Conservation (phyloP, 2,329 filamentous ascomycete species). For the Fusarium poae region DNA sequence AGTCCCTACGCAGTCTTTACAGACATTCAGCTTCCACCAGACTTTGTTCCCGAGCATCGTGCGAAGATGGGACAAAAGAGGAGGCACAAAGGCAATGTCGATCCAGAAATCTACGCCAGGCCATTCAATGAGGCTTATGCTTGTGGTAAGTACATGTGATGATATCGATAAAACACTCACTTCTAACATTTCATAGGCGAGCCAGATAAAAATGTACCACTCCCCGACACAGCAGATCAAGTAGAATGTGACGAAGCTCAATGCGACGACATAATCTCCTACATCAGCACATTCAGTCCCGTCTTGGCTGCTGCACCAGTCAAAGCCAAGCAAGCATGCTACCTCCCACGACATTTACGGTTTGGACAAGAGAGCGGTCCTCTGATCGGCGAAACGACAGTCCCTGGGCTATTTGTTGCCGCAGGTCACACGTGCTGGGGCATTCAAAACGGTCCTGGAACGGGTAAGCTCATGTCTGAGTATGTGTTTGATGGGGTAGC, state of each 20-base stretch:
- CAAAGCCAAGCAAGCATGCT: conserved; percentile 87
- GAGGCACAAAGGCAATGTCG: conserved; percentile 72
- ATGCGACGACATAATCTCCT: conserved; percentile 88
- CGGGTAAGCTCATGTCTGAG: conserved; percentile 84
- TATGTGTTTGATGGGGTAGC: conserved; percentile 80
- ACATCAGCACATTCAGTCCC: conserved; percentile 76
- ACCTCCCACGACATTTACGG: conserved; percentile 81
- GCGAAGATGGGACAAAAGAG: conserved; percentile 63
- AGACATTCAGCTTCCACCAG: conserved; percentile 78
- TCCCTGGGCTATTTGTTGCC: conserved; percentile 82
- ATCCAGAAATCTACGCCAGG: conserved; percentile 93
- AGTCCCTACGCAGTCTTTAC: conserved; percentile 87
- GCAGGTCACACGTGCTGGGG: conserved; percentile 98
- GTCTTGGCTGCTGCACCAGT: conserved; percentile 76
- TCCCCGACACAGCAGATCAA: conserved; percentile 80
- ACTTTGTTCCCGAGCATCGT: conserved; percentile 69
- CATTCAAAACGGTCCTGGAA: conserved; percentile 94
- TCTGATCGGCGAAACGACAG: conserved; percentile 80
- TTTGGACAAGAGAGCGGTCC: conserved; percentile 75
- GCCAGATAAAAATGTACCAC: conserved; percentile 78
- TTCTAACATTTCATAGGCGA: conserved; percentile 64
- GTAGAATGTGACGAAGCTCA: conserved; percentile 81
- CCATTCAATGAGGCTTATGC: conserved; percentile 92
- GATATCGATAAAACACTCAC: not conserved
- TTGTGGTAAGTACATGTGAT: conserved; percentile 70